Evolutionary conservation across 164 flowering plant genomes (phyloP), one percentile per base, ranked within the genome.

Genomic region (Annona squamosa): DNA sequence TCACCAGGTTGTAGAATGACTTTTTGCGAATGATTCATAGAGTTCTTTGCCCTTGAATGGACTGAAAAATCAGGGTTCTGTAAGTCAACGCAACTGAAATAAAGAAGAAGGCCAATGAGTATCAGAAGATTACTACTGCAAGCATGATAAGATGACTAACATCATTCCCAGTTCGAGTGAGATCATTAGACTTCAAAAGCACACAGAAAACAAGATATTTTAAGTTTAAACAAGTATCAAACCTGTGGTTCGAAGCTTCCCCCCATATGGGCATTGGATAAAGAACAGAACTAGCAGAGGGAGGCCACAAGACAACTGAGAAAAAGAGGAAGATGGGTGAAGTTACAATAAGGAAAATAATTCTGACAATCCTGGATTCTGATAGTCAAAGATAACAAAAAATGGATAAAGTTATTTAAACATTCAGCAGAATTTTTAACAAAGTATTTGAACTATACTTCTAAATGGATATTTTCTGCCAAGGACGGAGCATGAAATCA

Each of bases 171-270:
- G n/a, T 47, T 48, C 46, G 17, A 56, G 45, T 45, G 5, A 13
- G 46, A 12, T 12, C 12, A 26, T 26, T 26, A 26, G 37, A 26
- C 37, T n/a, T 4, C 18, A 48, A n/a, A 5, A 45, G 10, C n/a
- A 4, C 43, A 65, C 1, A 5, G 17, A 7, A 43, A 68, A 52
- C 59, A 52, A 52, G 59, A 52, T 52, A 62, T n/a, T 61, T 18
- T 47, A 52, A 52, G 59, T 52, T 73, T 17, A 45, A 43, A 65
- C 26, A 73, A 64, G 57, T 43, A 71, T 63, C 78, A 76, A 82
- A 92, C 99, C 99, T 96, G 81, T 96, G 99, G 76, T 96, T 96
- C 69, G 99, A 96, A 72, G 99, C 91, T 77, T 96, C 97, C 19
- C 98, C 95, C 79, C 93, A 87, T 44, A 96, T 45, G 63, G 97